These are phyloP conservation scores for Plantago ovata DNA, from an alignment of 257 asterid genomes.

Conservation along the genomic window DNA sequence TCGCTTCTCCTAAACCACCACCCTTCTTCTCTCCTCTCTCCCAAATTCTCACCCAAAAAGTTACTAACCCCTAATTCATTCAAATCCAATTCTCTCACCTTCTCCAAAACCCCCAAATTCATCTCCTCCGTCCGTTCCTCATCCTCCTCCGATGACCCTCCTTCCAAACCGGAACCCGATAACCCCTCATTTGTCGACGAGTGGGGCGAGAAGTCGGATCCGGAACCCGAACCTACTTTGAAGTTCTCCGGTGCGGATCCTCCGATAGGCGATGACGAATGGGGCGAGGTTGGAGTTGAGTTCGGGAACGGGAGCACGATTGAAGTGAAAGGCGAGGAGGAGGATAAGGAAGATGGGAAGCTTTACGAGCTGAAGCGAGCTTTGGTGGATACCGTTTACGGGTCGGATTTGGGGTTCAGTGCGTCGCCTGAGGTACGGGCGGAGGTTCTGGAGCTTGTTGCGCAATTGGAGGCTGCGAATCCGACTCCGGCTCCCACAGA, in stretches of 20 bases:
- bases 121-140: constrained; percentile 26
- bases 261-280: constrained; percentile 63
- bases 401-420: constrained; percentile 73
- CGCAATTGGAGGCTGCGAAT: constrained; percentile 82
- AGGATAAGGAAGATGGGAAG: constrained; percentile 31
- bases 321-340: constrained; percentile 20
- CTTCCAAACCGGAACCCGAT: constrained; percentile 27
- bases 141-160: constrained; percentile 26
- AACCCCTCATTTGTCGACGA: constrained; percentile 49
- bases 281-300: constrained; percentile 42
- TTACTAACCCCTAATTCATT: constrained; percentile 21
- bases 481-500: constrained; percentile 83
- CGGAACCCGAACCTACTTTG: constrained; percentile 49
- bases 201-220: constrained; percentile 78
- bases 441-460: constrained; percentile 75
- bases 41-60: not conserved
- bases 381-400: constrained; percentile 71
- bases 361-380: constrained; percentile 67
- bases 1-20: constrained; percentile 35
- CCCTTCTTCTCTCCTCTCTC: constrained; percentile 20
- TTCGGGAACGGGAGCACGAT: constrained; percentile 46
- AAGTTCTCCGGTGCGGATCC: constrained; percentile 58
- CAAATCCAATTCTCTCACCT: constrained; percentile 19
- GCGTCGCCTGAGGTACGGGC: constrained; percentile 80
- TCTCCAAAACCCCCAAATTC: constrained; percentile 27